These are phyloP conservation scores for Chlamydomonas sp. DNA, from an alignment of 139 green algal species.

Conservation along the genomic window DNA sequence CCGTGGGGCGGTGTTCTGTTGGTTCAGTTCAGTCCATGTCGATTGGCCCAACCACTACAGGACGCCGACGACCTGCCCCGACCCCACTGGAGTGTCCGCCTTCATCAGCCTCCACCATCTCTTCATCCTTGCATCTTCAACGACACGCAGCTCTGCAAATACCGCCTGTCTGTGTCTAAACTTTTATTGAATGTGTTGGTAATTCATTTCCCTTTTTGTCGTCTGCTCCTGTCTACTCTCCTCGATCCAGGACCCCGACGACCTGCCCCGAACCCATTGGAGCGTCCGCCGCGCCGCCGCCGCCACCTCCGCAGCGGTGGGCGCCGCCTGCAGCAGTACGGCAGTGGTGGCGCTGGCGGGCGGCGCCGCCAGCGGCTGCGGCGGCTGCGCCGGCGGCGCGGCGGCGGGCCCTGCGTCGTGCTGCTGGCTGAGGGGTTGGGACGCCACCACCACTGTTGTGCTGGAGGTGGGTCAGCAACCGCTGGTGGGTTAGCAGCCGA, in stretches of 20 bases:
- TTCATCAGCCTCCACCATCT: no score
- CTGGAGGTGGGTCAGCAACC: slow-evolving; percentile 8
- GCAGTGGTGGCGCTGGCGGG: no score
- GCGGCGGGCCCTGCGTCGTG: neutral
- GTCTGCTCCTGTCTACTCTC: slow-evolving; percentile 1
- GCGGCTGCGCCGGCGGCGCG: neutral
- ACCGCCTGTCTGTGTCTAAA: no score
- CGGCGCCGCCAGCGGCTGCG: neutral
- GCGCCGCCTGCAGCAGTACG: no score
- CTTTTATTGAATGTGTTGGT: no score
- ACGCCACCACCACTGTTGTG: slow-evolving; percentile 5
- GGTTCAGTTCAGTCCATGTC: slow-evolving; percentile 35
- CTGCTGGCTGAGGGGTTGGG: slow-evolving; percentile 21
- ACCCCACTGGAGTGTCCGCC: no score
- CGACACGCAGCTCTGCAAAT: no score
- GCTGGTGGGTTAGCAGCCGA: neutral
- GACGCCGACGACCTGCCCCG: no score
- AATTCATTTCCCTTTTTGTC: neutral
- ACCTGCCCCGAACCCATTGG: slow-evolving; percentile 42
- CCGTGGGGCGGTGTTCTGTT: slow-evolving; percentile 20
- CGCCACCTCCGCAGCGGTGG: neutral
- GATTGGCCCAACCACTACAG: no score
- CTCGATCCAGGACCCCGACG: slow-evolving; percentile 43
- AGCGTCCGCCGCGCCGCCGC: slow-evolving; percentile 6
- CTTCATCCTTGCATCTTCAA: no score